Evolutionary conservation across 768 basidiomycete genomes (phyloP).

Genomic region (Saitozyma podzolica): DNA sequence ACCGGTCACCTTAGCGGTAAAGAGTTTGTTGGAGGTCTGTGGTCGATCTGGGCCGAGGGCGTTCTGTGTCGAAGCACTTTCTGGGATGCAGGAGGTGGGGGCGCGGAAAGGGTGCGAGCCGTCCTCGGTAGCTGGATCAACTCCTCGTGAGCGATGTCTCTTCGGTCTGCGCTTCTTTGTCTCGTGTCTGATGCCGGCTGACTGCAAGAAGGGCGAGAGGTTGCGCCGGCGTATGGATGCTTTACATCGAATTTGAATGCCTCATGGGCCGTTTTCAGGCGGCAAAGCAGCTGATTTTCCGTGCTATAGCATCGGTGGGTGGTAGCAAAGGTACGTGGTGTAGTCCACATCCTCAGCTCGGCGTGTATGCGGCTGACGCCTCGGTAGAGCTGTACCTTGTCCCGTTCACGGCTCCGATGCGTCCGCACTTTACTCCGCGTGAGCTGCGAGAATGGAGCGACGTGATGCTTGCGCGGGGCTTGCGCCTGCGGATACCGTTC

Average conservation of each 20-base stretch:
- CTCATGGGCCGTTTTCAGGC: constrained; percentile 35
- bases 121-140: constrained; percentile 51
- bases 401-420: constrained; percentile 50
- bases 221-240: constrained; percentile 49
- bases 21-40: constrained; percentile 36
- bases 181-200: background rate
- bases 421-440: constrained; percentile 46
- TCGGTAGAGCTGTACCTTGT: constrained; percentile 52
- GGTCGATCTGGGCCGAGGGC: constrained; percentile 49
- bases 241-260: constrained; percentile 55
- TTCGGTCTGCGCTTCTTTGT: constrained; percentile 24
- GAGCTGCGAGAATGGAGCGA: constrained; percentile 53
- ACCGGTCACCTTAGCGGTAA: constrained; percentile 32
- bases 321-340: constrained; percentile 51
- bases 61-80: constrained; percentile 30
- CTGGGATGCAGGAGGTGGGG: constrained; percentile 38
- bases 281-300: constrained; percentile 52
- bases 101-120: constrained; percentile 46
- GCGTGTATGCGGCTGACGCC: background rate
- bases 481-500: constrained; percentile 48
- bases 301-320: constrained; percentile 50
- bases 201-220: constrained; percentile 36
- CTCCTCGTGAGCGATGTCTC: constrained; percentile 7
- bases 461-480: constrained; percentile 53
- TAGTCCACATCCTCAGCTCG: too few relatives aligned